Conservation (phyloP, 371 early-diverging fungal species). For the Haplosporangium sp. region DNA sequence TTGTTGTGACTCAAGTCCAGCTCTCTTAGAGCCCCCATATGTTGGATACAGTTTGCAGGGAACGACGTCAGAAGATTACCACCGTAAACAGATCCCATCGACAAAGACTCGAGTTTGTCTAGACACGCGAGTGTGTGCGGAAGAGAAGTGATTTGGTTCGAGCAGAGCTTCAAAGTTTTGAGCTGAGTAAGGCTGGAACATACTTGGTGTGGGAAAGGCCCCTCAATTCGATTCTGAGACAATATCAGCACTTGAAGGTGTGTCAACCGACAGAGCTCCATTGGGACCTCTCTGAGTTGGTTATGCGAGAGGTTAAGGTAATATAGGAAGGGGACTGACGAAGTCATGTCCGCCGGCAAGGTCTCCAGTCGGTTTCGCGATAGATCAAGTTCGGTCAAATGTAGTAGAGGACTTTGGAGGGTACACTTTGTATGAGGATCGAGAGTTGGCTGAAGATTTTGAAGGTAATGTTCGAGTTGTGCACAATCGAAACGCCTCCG, state of each 20-base stretch:
- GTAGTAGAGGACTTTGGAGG: conserved; percentile 48
- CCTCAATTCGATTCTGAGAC: conserved; percentile 63
- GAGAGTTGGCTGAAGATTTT: conserved; percentile 57
- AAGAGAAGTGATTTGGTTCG: conserved; percentile 63
- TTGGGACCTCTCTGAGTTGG: conserved; percentile 62
- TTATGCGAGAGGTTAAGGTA: conserved; percentile 69
- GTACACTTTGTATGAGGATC: conserved; percentile 55
- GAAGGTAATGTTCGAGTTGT: conserved; percentile 58
- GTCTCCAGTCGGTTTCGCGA: conserved; percentile 64
- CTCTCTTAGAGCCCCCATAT: conserved; percentile 62
- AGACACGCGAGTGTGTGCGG: conserved; percentile 58
- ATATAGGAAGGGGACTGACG: conserved; percentile 59
- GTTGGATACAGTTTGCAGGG: conserved; percentile 60
- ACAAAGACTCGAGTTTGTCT: conserved; percentile 63
- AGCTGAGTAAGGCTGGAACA: conserved; percentile 59
- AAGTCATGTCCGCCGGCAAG: conserved; percentile 59
- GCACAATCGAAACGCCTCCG: conserved; percentile 59
- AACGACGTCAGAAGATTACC: conserved; percentile 64
- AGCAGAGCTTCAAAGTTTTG: conserved; percentile 62
- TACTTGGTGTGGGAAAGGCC: conserved; percentile 60
- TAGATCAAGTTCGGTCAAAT: conserved; percentile 69
- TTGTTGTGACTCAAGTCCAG: conserved; percentile 70
- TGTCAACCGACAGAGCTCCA: conserved; percentile 60
- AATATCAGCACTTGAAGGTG: conserved; percentile 66
- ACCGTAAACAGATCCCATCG: conserved; percentile 71